phyloP scores from a whole-genome alignment of 345 rosid species.

The Brassica cretica region DNA sequence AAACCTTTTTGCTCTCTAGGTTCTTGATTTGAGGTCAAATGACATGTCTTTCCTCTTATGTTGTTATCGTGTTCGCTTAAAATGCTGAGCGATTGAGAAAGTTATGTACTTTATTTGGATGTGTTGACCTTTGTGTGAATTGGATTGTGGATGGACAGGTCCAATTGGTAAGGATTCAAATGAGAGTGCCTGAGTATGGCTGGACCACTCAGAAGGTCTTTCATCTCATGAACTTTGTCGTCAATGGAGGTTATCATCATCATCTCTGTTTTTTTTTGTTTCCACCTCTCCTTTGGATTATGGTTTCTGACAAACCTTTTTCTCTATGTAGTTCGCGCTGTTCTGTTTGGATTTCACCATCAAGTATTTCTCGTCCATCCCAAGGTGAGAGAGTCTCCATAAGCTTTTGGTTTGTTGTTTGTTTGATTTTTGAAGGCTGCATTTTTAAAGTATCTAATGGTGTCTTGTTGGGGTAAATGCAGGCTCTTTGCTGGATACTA shows the following conservation, averaged over 20 bases:
- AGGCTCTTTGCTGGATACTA: conserved; percentile 67
- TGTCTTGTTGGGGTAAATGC: conserved; percentile 30
- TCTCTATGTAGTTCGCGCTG: conserved; percentile 68
- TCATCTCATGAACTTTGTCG: conserved; percentile 96
- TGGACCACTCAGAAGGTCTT: conserved; percentile 99
- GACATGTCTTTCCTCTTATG: conserved; percentile 27
- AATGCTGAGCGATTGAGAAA: neutral
- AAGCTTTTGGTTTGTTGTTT: neutral
- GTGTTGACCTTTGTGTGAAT: conserved; percentile 9
- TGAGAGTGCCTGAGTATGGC: conserved; percentile 98
- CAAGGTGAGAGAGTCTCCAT: conserved; percentile 55
- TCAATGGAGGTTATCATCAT: conserved; percentile 79
- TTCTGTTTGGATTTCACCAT: conserved; percentile 91
- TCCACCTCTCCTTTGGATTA: neutral
- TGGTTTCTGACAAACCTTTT: neutral
- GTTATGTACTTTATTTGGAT: conserved; percentile 4
- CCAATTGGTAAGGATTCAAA: conserved; percentile 82
- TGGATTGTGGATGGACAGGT: conserved; percentile 48
- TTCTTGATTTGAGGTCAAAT: neutral
- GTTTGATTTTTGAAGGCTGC: conserved; percentile 1
- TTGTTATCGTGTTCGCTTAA: conserved; percentile 11
- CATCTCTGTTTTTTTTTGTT: neutral
- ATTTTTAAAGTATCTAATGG: conserved; percentile 14
- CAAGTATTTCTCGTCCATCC: conserved; percentile 78
- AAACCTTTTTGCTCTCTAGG: neutral